phyloP scores from a whole-genome alignment of 2,329 filamentous ascomycete species.

The Aspergillus persii region DNA sequence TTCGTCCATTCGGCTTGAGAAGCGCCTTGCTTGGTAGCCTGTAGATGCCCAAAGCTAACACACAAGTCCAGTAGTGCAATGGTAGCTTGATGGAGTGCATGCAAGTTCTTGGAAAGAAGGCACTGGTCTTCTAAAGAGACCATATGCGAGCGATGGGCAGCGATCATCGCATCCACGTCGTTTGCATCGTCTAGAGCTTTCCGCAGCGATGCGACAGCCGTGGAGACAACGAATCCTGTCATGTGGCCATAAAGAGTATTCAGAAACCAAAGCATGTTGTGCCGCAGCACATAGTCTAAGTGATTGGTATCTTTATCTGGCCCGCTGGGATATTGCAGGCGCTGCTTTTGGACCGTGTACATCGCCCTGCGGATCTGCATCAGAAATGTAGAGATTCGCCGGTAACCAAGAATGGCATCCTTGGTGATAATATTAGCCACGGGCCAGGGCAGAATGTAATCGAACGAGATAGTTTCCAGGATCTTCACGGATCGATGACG shows the following conservation, averaged over 20 bases:
- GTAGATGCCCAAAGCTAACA: constrained; percentile 65
- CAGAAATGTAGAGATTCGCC: constrained; percentile 70
- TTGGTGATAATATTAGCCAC: constrained; percentile 70
- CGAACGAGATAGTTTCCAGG: constrained; percentile 62
- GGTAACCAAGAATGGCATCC: constrained; percentile 64
- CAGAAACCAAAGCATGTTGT: constrained; percentile 74
- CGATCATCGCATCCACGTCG: constrained; percentile 80
- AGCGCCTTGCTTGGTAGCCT: constrained; percentile 40
- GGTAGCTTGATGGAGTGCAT: constrained; percentile 69
- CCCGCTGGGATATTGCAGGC: constrained; percentile 32
- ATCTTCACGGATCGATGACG: constrained; percentile 60
- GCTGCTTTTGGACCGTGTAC: constrained; percentile 59
- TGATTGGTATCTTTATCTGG: constrained; percentile 40
- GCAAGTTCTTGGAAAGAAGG: constrained; percentile 66
- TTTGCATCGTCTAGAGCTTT: constrained; percentile 57
- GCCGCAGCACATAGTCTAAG: constrained; percentile 54
- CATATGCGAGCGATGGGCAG: constrained; percentile 64
- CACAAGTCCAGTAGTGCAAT: constrained; percentile 75
- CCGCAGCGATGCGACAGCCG: constrained; percentile 57
- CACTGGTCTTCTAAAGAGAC: constrained; percentile 64
- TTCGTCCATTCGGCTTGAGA: constrained; percentile 10
- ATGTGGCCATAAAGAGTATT: constrained; percentile 74
- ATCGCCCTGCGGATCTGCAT: constrained; percentile 73
- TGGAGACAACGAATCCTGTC: constrained; percentile 67
- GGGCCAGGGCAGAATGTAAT: constrained; percentile 66